Evolutionary conservation across 148 eudicot genomes (phyloP).

Genomic region (Drosera capensis): DNA sequence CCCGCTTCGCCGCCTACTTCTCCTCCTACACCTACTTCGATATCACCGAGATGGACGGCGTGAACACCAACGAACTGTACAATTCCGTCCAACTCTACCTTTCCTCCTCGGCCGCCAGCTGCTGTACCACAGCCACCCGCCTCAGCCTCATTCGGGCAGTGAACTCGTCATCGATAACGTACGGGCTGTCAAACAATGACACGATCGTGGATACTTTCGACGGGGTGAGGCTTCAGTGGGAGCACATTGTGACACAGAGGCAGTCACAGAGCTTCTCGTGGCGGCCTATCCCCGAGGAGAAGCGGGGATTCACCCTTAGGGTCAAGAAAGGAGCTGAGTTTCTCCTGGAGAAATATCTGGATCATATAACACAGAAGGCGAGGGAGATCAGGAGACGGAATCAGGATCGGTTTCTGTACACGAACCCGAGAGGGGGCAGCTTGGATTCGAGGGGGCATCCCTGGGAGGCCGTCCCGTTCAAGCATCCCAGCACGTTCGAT

Average conservation of each 20-base stretch:
- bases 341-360: constrained; percentile 47
- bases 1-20: constrained; percentile 41
- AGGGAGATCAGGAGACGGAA: constrained; percentile 39
- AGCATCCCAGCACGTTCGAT: constrained; percentile 85
- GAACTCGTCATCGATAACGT: constrained; percentile 62
- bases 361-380: constrained; percentile 43
- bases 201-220: constrained; percentile 35
- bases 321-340: constrained; percentile 26
- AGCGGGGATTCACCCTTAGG: constrained; percentile 52
- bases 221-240: constrained; percentile 53
- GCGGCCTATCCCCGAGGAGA: constrained; percentile 87
- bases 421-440: constrained; percentile 66
- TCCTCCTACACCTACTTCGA: constrained; percentile 75
- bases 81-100: constrained; percentile 89
- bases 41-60: constrained; percentile 93
- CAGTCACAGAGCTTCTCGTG: constrained; percentile 62
- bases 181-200: constrained; percentile 67
- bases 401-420: constrained; percentile 59
- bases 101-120: constrained; percentile 29
- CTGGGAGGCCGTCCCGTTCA: constrained; percentile 92
- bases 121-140: constrained; percentile 39
- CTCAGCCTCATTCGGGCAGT: constrained; percentile 56
- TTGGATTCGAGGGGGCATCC: constrained; percentile 67
- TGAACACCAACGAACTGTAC: constrained; percentile 92
- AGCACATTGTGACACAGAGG: constrained; percentile 58